phyloP scores from a whole-genome alignment of 208 protist genomes.

The Leishmania guyanensis region DNA sequence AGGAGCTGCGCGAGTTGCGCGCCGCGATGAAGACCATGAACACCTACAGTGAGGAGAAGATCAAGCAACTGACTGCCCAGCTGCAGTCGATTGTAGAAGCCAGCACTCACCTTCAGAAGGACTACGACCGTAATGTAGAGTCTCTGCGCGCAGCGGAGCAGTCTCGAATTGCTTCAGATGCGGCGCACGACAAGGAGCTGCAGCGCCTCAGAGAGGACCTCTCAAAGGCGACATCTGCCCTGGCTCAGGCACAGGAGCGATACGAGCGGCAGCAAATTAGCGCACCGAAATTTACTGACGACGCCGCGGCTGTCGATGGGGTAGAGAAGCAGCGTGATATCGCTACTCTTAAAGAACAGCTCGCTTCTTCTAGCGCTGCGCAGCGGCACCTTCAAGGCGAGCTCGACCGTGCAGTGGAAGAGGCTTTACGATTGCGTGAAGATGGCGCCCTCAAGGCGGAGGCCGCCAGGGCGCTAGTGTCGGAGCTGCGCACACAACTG shows the following conservation, averaged over 20 bases:
- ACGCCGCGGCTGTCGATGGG: background rate
- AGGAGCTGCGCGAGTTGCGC: conserved; percentile 16
- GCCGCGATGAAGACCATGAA: conserved; percentile 3
- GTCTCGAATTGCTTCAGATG: background rate
- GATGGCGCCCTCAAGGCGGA: background rate
- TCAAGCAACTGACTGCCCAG: conserved; percentile 12
- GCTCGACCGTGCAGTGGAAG: background rate
- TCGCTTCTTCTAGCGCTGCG: background rate
- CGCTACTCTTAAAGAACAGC: background rate
- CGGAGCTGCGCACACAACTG: background rate
- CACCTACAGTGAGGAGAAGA: conserved; percentile 12
- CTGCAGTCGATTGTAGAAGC: conserved; percentile 3
- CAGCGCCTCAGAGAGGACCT: conserved; percentile 5
- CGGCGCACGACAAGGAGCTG: conserved; percentile 4
- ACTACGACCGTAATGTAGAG: conserved; percentile 4
- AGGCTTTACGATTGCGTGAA: background rate
- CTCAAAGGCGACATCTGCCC: background rate
- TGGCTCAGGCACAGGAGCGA: background rate
- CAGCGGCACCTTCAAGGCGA: background rate
- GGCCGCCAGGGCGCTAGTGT: background rate
- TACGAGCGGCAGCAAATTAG: background rate
- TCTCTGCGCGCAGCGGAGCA: background rate
- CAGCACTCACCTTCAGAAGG: conserved; percentile 15
- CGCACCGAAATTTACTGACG: background rate
- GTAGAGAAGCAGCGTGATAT: background rate